Evolutionary conservation across 495 filamentous ascomycete genomes (phyloP).

Genomic region (Aspergillus coremiiformis): DNA sequence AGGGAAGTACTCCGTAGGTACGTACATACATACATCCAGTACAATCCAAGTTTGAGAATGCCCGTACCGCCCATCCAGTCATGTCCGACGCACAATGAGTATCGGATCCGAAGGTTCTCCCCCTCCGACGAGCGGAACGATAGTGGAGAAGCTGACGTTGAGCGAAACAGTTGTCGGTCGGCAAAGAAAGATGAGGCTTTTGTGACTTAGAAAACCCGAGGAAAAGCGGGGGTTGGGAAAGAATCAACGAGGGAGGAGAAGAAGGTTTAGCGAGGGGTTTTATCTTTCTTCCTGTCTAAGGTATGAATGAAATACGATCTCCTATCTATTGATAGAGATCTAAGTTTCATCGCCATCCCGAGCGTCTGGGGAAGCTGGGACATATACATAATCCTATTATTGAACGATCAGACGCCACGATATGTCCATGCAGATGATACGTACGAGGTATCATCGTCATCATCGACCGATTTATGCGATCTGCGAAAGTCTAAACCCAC

Average conservation of each 20-base stretch:
- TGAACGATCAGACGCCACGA: conserved; percentile 2
- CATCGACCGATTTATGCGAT: neutral
- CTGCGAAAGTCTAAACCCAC: neutral
- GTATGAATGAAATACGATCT: no score
- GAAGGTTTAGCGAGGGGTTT: neutral
- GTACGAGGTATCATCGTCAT: neutral
- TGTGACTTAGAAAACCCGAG: neutral
- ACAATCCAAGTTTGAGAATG: no score
- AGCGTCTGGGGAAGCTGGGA: neutral
- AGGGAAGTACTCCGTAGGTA: no score
- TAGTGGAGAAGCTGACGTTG: neutral
- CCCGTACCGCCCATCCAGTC: no score
- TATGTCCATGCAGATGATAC: conserved; percentile 6
- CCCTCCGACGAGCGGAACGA: neutral
- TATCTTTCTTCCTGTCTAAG: neutral
- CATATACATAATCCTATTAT: neutral
- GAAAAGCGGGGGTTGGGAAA: neutral
- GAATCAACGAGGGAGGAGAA: neutral
- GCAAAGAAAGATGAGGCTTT: neutral
- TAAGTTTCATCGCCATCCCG: neutral
- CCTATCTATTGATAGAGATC: neutral
- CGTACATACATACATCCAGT: no score
- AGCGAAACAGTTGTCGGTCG: neutral
- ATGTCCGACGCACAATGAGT: neutral
- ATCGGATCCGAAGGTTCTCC: neutral